phyloP scores from a whole-genome alignment of 2,329 filamentous ascomycete genomes.

The Gnomoniopsis smithogilvyi region DNA sequence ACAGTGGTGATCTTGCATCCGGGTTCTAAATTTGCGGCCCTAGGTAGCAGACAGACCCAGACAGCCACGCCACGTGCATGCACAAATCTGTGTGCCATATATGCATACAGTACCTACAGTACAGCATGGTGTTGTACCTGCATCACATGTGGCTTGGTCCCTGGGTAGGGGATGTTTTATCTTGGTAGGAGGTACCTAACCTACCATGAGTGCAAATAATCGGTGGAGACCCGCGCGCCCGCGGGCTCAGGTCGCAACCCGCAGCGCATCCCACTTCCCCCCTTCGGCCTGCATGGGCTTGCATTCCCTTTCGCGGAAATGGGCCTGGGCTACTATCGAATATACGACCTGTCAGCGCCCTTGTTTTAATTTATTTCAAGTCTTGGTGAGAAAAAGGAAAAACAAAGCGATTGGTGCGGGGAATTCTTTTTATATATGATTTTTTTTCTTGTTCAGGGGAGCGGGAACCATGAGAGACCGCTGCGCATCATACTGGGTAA shows the following conservation, averaged over 20 bases:
- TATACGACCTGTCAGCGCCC: neutral
- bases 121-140: neutral
- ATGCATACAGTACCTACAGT: neutral
- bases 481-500: neutral
- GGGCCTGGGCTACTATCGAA: neutral
- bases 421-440: neutral
- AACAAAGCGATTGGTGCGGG: neutral
- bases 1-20: too few relatives aligned
- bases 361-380: too few relatives aligned
- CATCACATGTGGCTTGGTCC: neutral
- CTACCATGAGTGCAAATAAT: too few relatives aligned
- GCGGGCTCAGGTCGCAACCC: too few relatives aligned
- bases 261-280: neutral
- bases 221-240: too few relatives aligned
- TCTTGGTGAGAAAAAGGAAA: neutral
- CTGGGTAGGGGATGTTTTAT: too few relatives aligned
- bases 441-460: neutral
- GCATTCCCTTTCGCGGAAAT: neutral
- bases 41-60: neutral
- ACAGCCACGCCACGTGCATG: neutral
- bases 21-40: too few relatives aligned
- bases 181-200: too few relatives aligned
- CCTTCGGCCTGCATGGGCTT: too few relatives aligned
- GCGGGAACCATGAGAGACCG: too few relatives aligned
- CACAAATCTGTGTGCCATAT: neutral